phyloP scores from a whole-genome alignment of 2,329 filamentous ascomycete species.

The Beauveria australis region DNA sequence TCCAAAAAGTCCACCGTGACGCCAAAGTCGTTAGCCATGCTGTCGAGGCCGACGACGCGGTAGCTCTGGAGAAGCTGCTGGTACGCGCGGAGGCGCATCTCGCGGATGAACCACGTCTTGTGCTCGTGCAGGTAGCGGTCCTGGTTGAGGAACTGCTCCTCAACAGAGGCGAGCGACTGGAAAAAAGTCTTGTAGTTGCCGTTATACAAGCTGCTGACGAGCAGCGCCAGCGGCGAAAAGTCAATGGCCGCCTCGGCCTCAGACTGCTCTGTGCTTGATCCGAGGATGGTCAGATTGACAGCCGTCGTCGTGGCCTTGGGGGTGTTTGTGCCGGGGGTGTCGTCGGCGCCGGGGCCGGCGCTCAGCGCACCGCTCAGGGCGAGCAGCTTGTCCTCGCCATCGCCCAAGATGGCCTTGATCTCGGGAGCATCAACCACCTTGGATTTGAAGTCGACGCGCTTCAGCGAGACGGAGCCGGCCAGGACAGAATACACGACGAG shows the following conservation, averaged over 20 bases:
- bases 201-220: slow-evolving; percentile 86
- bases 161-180: slow-evolving; percentile 76
- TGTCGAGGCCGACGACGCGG: slow-evolving; percentile 89
- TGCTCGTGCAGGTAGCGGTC: slow-evolving; percentile 96
- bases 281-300: slow-evolving; percentile 83
- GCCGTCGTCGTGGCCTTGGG: slow-evolving; percentile 50
- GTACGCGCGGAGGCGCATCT: slow-evolving; percentile 95
- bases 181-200: slow-evolving; percentile 96
- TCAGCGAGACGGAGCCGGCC: slow-evolving; percentile 86
- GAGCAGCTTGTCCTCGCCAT: slow-evolving; percentile 78
- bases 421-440: slow-evolving; percentile 98
- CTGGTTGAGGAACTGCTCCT: slow-evolving; percentile 87
- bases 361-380: slow-evolving; percentile 74
- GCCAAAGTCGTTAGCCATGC: slow-evolving; percentile 95
- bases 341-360: slow-evolving; percentile 72
- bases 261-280: slow-evolving; percentile 60
- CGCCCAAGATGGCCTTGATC: slow-evolving; percentile 92
- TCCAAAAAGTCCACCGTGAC: slow-evolving; percentile 95
- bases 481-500: slow-evolving; percentile 94
- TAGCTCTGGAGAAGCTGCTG: slow-evolving; percentile 97
- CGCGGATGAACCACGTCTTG: slow-evolving; percentile 92
- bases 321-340: slow-evolving; percentile 57
- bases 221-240: slow-evolving; percentile 77
- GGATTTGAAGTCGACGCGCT: slow-evolving; percentile 96
- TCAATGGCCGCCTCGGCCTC: slow-evolving; percentile 78